Evolutionary conservation across 2,329 filamentous ascomycete genomes (phyloP), one percentile per base, ranked within the genome.

Genomic region (Pseudogymnoascus sp.): DNA sequence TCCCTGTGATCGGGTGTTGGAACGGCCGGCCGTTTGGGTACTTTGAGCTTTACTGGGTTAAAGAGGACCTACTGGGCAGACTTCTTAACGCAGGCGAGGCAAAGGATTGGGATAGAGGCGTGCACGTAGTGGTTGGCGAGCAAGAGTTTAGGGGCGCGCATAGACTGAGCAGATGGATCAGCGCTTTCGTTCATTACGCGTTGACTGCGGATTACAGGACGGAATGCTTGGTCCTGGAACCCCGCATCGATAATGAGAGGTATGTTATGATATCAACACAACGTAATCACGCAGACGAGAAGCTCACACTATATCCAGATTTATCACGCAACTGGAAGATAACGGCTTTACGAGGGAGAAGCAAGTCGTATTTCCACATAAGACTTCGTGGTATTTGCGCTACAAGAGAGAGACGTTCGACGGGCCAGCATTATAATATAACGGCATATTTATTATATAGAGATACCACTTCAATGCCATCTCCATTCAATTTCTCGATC

Each of bases 31-130:
- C 93, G 0, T 99, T 97, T 75, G 94, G 91, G 0, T 99, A 95
- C 72, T 97, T 99, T 71, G 94, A 99, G 76, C 82, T 99, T 34
- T 99, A 99, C 76, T 99, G 94, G 93, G 91, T 94, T 3, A 96
- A 96, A 70, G 94, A 99, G 71, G 94, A 97, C 70, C 76, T 79
- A 0, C 73, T 99, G 0, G 91, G 90, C 0, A 81, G 80, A 57
- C 80, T 90, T 65, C 74, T 95, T 3, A 47, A 35, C n/a, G 80
- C 85, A 72, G 80, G 80, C 20, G 80, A 82, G 3, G 84, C 86
- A 0, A 83, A 82, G 6, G 89, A 96, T 68, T 97, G 88, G 74
- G 93, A 97, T 68, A 80, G 94, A 6, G 94, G 94, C 0, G 76
- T 97, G 16, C 94, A 99, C 70, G 85, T 94, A 11, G 77, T 99